Base-by-base conservation (phyloP, 345 rosid species). In the Geranium rotundifolium region DNA sequence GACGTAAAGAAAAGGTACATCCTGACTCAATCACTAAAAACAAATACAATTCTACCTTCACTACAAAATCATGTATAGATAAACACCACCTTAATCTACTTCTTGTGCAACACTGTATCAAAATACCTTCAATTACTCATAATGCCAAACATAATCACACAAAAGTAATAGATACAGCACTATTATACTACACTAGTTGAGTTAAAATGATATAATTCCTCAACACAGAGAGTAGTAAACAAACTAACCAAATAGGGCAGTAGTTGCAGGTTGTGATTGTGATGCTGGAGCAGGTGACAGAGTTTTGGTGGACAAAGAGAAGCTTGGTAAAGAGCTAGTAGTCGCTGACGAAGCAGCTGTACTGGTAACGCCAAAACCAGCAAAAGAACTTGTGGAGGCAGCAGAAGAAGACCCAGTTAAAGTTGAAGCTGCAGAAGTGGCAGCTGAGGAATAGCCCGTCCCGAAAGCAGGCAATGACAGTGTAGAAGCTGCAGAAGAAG, bases 191-290 rank as follows among this genome's bases (percentile, higher is more conserved):
- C 20, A 13, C 15, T 30, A 54, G 18, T 15, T 17, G 27, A 63
- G 65, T 52, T 63, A 19, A 63, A 55, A 55, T 13, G 19, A 29
- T 29, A 60, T 12, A 6, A 50, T 41, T 23, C 39, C 19, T 56
- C 23, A 39, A 65, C 62, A 19, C 61, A 29, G 27, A 56, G 27
- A 64, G 6, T 63, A 72, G 67, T 60, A 18, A 72, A 50, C 64
- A 54, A 75, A 80, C 90, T 79, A 69, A 91, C 96, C 72, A 58
- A 91, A 77, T 54, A 69, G 65, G 15, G 84, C 71, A 60, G 82
- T 6, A 34, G 72, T 56, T 23, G 82, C 58, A 0, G 85, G 70
- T 69, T 75, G 86, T 29, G 82, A 37, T 70, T 80, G 87, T 20
- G 87, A 74, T 31, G 85, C 77, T 56, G 89, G 79, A 59, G 73